phyloP scores from a whole-genome alignment of 306 rosid genomes.

The Rosa multiflora region DNA sequence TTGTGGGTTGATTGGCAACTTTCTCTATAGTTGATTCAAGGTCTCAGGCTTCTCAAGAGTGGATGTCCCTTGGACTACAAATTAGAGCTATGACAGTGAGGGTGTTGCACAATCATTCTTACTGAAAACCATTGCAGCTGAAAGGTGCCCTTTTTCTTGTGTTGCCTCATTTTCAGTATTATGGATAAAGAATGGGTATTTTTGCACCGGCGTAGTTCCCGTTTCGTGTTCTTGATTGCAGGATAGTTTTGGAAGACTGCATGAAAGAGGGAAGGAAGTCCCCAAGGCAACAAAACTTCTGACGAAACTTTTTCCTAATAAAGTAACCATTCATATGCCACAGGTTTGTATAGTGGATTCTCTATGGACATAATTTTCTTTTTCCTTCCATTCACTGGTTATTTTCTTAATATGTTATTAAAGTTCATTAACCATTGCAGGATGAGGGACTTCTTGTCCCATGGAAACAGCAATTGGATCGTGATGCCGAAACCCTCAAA shows the following conservation, averaged over 20 bases:
- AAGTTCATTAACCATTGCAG: slow-evolving; percentile 37
- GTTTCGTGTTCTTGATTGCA: slow-evolving; percentile 28
- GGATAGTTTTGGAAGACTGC: slow-evolving; percentile 99
- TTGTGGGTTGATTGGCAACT: no score
- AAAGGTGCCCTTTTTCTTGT: no score
- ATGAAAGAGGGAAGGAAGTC: slow-evolving; percentile 95
- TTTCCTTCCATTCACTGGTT: slow-evolving; percentile 7
- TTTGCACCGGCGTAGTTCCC: no score
- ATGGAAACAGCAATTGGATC: slow-evolving; percentile 94
- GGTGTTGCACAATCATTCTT: no score
- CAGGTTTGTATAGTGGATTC: slow-evolving; percentile 64
- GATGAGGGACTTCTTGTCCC: slow-evolving; percentile 87
- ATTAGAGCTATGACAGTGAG: no score
- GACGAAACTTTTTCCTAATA: slow-evolving; percentile 95
- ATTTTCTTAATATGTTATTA: slow-evolving; percentile 5
- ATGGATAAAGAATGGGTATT: no score
- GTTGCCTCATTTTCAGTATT: no score
- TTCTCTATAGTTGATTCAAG: no score
- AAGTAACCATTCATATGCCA: slow-evolving; percentile 94
- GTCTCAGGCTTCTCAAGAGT: no score
- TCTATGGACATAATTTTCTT: background rate
- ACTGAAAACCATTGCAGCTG: no score
- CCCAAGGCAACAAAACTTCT: slow-evolving; percentile 94
- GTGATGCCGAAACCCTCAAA: slow-evolving; percentile 88
- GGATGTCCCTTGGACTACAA: no score